Conservation (phyloP, 2,329 filamentous ascomycete species). For the Aspergillus sojae region DNA sequence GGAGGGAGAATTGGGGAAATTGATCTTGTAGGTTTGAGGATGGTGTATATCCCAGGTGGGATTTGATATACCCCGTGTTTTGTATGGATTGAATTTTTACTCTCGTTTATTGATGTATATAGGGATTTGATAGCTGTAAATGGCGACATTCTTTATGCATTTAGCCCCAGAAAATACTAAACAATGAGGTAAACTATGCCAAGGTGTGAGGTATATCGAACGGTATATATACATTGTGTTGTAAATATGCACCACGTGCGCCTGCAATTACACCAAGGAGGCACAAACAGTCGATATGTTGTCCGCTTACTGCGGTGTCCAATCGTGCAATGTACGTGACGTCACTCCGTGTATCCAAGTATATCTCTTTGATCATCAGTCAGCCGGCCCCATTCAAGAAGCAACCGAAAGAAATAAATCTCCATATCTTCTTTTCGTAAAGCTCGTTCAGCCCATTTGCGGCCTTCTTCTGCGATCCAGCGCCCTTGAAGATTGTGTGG, state of each 20-base stretch:
- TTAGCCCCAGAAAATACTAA: not conserved
- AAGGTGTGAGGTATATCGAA: not conserved
- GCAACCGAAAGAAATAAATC: slow-evolving; percentile 74
- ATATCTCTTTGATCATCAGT: slow-evolving; percentile 62
- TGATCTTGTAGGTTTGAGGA: not conserved
- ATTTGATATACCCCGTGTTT: not conserved
- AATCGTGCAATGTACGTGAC: not conserved
- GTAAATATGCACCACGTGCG: not conserved
- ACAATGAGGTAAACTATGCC: not conserved
- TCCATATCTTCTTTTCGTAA: slow-evolving; percentile 75
- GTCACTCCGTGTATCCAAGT: slow-evolving; percentile 42
- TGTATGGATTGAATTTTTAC: not conserved
- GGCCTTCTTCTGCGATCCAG: slow-evolving; percentile 68
- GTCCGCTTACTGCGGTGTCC: not conserved
- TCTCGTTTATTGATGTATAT: slow-evolving; percentile 6
- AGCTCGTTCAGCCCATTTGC: slow-evolving; percentile 65
- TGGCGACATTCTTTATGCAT: not conserved
- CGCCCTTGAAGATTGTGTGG: slow-evolving; percentile 57
- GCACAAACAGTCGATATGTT: not conserved
- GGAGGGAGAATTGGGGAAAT: not conserved
- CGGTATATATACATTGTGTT: slow-evolving; percentile 5
- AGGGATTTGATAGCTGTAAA: not conserved
- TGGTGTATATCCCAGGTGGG: not conserved
- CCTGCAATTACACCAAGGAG: not conserved
- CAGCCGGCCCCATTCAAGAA: slow-evolving; percentile 76